These are phyloP conservation scores for Diaporthe citriasiana DNA, from an alignment of 2,329 filamentous ascomycete genomes.

Conservation along the genomic window DNA sequence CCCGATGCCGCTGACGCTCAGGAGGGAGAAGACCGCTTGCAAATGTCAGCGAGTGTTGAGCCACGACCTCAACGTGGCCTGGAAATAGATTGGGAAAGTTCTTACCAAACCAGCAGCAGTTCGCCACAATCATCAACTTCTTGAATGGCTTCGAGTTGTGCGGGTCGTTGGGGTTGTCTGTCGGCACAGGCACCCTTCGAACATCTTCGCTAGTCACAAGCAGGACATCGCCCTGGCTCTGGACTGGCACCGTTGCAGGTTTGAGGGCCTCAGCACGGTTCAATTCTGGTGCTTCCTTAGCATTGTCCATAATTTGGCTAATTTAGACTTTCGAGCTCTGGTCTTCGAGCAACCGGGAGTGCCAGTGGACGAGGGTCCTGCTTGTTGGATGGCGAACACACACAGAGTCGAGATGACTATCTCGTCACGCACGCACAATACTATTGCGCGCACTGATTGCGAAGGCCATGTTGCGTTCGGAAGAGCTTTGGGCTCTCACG, in stretches of 20 bases:
- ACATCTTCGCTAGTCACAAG: constrained; percentile 8
- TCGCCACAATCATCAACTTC: neutral
- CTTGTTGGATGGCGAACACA: too few relatives aligned
- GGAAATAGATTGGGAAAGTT: too few relatives aligned
- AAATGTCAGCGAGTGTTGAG: neutral
- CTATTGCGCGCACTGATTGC: neutral
- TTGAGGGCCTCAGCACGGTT: constrained; percentile 5
- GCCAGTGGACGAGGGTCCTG: too few relatives aligned
- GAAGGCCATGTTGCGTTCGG: constrained; percentile 5
- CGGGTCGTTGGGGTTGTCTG: constrained; percentile 6
- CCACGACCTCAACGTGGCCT: rapidly evolving
- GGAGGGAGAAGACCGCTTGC: constrained; percentile 10
- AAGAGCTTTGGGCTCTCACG: neutral
- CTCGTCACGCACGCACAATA: neutral
- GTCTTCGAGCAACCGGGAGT: too few relatives aligned
- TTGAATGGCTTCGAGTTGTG: neutral
- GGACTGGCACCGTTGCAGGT: neutral
- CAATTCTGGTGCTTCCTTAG: neutral
- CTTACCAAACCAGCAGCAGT: constrained; percentile 16
- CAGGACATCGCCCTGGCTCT: constrained; percentile 12
- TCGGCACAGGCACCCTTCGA: constrained; percentile 5
- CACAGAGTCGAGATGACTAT: neutral
- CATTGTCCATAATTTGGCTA: neutral
- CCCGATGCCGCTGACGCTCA: constrained; percentile 4
- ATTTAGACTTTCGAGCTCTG: neutral